phyloP scores from a whole-genome alignment of 305 asterid genomes.

The Galium porrigens region DNA sequence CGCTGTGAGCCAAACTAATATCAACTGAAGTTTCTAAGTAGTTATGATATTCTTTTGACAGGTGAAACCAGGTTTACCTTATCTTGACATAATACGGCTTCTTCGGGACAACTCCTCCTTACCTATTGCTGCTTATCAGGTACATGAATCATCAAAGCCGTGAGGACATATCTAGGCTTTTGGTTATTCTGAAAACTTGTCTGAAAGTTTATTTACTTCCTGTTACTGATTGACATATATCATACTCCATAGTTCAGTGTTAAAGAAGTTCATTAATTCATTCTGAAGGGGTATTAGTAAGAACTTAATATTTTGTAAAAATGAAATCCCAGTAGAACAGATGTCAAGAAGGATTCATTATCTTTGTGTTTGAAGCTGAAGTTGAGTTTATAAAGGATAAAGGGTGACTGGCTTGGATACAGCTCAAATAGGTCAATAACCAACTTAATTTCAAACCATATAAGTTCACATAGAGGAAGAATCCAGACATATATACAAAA shows the following conservation, averaged over 20 bases:
- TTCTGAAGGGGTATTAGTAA: background rate
- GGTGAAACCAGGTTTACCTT: slow-evolving; percentile 94
- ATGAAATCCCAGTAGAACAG: background rate
- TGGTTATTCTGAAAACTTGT: background rate
- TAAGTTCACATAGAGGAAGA: background rate
- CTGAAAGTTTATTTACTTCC: background rate
- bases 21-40: slow-evolving; percentile 12
- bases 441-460: background rate
- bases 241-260: background rate
- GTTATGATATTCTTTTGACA: slow-evolving; percentile 14
- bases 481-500: background rate
- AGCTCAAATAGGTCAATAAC: background rate
- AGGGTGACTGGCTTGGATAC: background rate
- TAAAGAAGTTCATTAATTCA: background rate
- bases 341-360: background rate
- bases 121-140: slow-evolving; percentile 98
- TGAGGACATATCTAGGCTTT: background rate
- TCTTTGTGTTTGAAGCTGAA: background rate
- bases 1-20: slow-evolving; percentile 3
- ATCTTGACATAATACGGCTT: slow-evolving; percentile 81
- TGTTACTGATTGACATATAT: no score
- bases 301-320: background rate
- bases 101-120: slow-evolving; percentile 71
- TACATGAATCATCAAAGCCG: slow-evolving; percentile 13
- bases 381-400: background rate